Percentiles rank a stretch among this genome's conserved stretches.
These are phyloP conservation scores for Flueggea neowawraea DNA, from an alignment of 441 rosid species.

Conservation along the genomic window DNA sequence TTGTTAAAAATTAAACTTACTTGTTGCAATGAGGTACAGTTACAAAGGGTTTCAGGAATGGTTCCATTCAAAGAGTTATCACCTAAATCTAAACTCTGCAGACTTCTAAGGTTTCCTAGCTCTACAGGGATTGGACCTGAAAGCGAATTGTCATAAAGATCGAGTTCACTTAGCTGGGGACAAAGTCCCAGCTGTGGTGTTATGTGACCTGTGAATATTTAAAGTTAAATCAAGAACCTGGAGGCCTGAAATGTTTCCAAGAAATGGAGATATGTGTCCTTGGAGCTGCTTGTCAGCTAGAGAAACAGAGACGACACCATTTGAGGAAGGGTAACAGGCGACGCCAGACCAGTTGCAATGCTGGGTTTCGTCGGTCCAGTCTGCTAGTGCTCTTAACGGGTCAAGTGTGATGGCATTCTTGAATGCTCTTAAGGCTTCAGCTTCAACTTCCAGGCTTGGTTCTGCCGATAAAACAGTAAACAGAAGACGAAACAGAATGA, in stretches of 20 bases:
- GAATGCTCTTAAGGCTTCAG: constrained; percentile 58
- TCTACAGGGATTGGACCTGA: constrained; percentile 66
- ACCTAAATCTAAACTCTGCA: constrained; percentile 56
- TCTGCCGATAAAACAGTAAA: constrained; percentile 19
- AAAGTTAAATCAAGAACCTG: constrained; percentile 84
- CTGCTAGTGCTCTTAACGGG: constrained; percentile 53
- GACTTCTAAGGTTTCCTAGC: constrained; percentile 47
- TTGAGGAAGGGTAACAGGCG: constrained; percentile 43
- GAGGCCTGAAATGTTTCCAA: constrained; percentile 65
- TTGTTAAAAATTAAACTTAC: constrained; percentile 47
- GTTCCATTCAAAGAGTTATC: constrained; percentile 53
- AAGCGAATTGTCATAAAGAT: constrained; percentile 48
- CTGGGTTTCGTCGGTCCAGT: constrained; percentile 50
- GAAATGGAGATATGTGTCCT: constrained; percentile 60
- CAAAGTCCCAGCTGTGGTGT: constrained; percentile 60
- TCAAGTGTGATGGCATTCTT: constrained; percentile 45
- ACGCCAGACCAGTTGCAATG: constrained; percentile 90
- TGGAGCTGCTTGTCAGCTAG: constrained; percentile 56
- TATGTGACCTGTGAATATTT: constrained; percentile 51
- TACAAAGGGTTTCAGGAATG: constrained; percentile 54
- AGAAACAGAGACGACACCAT: constrained; percentile 42
- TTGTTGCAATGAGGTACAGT: constrained; percentile 44
- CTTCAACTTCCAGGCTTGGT: constrained; percentile 36
- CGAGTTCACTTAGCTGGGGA: constrained; percentile 43
- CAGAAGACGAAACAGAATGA: constrained; percentile 13